Base-by-base conservation (phyloP, 768 basidiomycete species). In the Multifurca ochricompacta region DNA sequence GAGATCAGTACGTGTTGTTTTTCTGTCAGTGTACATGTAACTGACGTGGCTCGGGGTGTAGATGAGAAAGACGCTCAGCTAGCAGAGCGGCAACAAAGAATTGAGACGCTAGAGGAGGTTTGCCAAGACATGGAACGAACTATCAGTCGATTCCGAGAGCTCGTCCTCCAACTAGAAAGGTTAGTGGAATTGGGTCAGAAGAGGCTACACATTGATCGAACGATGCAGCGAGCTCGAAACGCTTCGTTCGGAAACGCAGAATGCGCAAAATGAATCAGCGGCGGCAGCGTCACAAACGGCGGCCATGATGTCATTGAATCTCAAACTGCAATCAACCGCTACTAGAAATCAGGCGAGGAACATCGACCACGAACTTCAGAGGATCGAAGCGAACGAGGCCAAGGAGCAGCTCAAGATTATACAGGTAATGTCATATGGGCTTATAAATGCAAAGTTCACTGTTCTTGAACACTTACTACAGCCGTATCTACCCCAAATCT, bases 401-500 rank as follows among this genome's bases (percentile, higher is more conserved):
- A 77, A 76, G 28, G 93, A 95, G 62, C 73, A 94, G 49, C 72
- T 96, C 9, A 68, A 72, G 13, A 94, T 99, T 57, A 73, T 96
- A 48, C 90, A 92, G 75, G 91, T 91, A 56, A 37, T 7, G 5
- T 45, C 14, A 13, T 27, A 16, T 31, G 13, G 39, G 8, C 19
- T 21, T 31, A 37, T 13, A 13, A 40, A 31, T 27, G 31, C 35
- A 44, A 28, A 32, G 28, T 19, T 36, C 39, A 39, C 40, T 51
- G 23, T 56, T 49, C n/a, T 11, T 14, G 43, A 14, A 19, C 58
- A 44, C 32, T 25, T 44, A 31, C 19, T 11, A 9, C 62, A 92
- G 87, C 88, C 91, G 3, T 98, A 97, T 70, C 73, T 99, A 7
- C 93, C 94, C 1, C 86, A 90, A 66, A 68, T 91, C 10, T 99